A percentile compares a stretch with the other conserved stretches of the same genome.
Evolutionary conservation across 2,329 filamentous ascomycete genomes (phyloP).

Genomic region (Alternaria gaisen): DNA sequence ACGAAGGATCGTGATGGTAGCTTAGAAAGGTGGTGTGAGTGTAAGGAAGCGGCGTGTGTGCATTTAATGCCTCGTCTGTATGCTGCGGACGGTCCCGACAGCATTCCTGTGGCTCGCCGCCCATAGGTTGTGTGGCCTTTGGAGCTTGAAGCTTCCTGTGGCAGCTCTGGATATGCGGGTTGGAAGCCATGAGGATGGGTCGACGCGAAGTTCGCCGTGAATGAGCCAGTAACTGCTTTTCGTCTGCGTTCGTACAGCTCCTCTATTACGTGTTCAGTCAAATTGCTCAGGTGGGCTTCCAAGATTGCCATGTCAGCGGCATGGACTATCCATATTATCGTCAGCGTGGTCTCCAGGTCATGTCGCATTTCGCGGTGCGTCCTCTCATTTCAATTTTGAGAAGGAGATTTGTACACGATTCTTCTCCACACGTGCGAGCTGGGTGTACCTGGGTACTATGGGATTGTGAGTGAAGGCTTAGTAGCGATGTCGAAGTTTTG

Average conservation of each 20-base stretch:
- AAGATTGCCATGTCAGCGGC: background rate
- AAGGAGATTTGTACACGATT: background rate
- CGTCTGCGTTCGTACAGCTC: background rate
- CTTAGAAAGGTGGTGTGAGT: background rate
- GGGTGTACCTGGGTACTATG: background rate
- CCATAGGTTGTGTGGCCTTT: background rate
- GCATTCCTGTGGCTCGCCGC: background rate
- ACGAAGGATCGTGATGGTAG: background rate
- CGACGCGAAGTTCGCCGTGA: background rate
- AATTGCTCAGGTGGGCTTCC: background rate
- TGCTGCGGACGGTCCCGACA: background rate
- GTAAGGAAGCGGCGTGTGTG: background rate
- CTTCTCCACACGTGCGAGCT: background rate
- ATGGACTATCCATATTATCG: background rate
- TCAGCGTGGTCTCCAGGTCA: too few species aligned
- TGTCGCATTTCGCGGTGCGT: background rate
- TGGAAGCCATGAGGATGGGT: background rate
- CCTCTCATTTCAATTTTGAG: background rate
- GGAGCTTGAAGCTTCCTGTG: background rate
- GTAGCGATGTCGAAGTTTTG: background rate
- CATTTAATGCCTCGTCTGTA: background rate
- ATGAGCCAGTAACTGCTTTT: background rate
- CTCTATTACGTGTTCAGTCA: background rate
- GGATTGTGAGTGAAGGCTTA: background rate
- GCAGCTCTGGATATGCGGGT: background rate